phyloP scores from a whole-genome alignment of 495 filamentous ascomycete genomes.

The Ascobolus immersus region DNA sequence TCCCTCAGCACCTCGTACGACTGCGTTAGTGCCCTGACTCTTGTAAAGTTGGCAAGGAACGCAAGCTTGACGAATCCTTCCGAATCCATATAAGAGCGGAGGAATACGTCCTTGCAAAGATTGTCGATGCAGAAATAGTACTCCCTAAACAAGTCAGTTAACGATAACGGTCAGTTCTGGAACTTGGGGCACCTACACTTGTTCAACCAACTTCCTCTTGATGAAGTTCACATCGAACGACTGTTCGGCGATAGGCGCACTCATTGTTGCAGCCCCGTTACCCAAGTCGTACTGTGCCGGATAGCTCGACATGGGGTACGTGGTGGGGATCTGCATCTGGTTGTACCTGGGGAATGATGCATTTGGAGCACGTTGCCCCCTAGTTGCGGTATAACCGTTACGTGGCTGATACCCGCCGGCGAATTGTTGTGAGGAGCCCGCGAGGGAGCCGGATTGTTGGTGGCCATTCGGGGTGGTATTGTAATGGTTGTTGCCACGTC shows the following conservation, averaged over 20 bases:
- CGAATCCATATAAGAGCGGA: slow-evolving; percentile 77
- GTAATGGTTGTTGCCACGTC: slow-evolving; percentile 15
- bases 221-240: too few relatives aligned
- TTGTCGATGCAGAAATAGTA: slow-evolving; percentile 97
- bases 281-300: too few relatives aligned
- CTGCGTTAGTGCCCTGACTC: slow-evolving; percentile 48
- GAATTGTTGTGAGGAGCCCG: too few relatives aligned
- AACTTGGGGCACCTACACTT: neutral
- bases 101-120: slow-evolving; percentile 75
- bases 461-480: slow-evolving; percentile 7
- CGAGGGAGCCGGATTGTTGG: too few relatives aligned
- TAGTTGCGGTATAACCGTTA: too few relatives aligned
- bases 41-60: slow-evolving; percentile 59
- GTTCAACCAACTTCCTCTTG: neutral
- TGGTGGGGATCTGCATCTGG: too few relatives aligned
- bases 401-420: too few relatives aligned
- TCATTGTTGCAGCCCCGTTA: too few relatives aligned
- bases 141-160: slow-evolving; percentile 21
- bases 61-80: slow-evolving; percentile 67
- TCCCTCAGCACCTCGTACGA: slow-evolving; percentile 47
- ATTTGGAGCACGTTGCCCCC: too few relatives aligned
- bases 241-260: too few relatives aligned
- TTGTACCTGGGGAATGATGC: too few relatives aligned
- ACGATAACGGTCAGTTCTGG: slow-evolving; percentile 2
- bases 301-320: too few relatives aligned